Conservation (phyloP, 768 basidiomycete species). For the Boletus tylopilopsis region DNA sequence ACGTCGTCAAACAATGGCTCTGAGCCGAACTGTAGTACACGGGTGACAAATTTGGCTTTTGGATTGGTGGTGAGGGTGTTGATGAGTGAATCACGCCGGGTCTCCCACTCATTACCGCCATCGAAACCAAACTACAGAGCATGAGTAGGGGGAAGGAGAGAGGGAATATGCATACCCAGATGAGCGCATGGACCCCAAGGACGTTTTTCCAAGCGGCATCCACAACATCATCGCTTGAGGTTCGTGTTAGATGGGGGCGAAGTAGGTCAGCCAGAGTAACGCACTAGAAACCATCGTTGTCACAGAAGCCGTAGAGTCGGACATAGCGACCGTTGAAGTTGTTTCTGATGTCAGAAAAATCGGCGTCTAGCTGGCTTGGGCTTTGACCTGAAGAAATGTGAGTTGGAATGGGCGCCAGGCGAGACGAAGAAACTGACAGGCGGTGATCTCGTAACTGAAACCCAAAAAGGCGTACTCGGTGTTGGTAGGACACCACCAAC, state of each 20-base stretch:
- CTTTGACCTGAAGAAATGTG: constrained; percentile 51
- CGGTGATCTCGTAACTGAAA: constrained; percentile 71
- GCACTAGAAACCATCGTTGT: constrained; percentile 39
- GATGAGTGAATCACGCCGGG: constrained; percentile 51
- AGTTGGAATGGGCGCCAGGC: background rate
- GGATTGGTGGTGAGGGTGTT: constrained; percentile 52
- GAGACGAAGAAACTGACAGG: constrained; percentile 43
- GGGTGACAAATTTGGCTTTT: constrained; percentile 61
- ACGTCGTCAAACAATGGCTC: constrained; percentile 64
- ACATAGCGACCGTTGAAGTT: constrained; percentile 65
- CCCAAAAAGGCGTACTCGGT: constrained; percentile 76
- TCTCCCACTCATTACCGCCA: constrained; percentile 46
- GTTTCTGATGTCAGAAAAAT: constrained; percentile 58
- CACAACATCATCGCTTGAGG: constrained; percentile 51
- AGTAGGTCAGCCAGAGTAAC: background rate
- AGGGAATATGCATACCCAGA: constrained; percentile 52
- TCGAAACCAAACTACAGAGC: constrained; percentile 34
- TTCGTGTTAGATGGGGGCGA: background rate
- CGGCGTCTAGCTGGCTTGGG: constrained; percentile 41
- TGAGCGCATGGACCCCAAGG: constrained; percentile 69
- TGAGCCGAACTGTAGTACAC: constrained; percentile 66
- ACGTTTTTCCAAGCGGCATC: constrained; percentile 65
- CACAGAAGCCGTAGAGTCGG: constrained; percentile 44
- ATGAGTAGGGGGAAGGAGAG: background rate
- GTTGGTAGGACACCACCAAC: constrained; percentile 62